Evolutionary conservation across 2,329 filamentous ascomycete genomes (phyloP), one percentile per base, ranked within the genome.

Genomic region (Fusarium stilboides): DNA sequence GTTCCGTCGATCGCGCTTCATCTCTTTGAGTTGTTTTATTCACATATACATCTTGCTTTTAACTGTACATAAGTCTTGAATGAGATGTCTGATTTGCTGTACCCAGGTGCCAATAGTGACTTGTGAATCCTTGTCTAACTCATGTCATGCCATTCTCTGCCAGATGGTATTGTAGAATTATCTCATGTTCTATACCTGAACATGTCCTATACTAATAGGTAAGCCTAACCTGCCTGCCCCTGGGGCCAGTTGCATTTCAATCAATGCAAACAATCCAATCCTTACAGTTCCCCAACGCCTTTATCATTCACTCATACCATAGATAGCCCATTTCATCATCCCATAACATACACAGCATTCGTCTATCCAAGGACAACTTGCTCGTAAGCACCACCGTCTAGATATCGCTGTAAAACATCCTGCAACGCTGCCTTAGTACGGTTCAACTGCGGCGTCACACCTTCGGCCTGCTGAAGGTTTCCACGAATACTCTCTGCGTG

Each of bases 401-500:
- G 74, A 61, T 85, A 80, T 44, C 79, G 77, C 36, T 83, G 79
- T 59, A 89, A 71, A 36, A 85, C 81, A 15, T 80, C 80, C 70
- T 84, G 84, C 53, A 89, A 70, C 5, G 84, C 82, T 3, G 86
- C 86, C 50, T 79, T 80, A 68, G 81, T 86, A 57, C 78, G 81
- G 19, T 71, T 76, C 17, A 89, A 82, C 34, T 84, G 82, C 2
- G 85, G 84, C 8, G 83, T 70, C 6, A 89, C 79, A 8, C 83
- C 85, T 2, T 85, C 83, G 15, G 87, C 83, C 76, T 88, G 87
- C 58, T 81, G 78, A 39, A 88, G 77, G 71, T 89, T 89, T 43
- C 79, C 79, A 56, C 78, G 80, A 73, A 89, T 84, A 70, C 85
- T 88, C 62, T 88, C 85, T 78, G 88, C 84, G 66, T 89, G 87